Evolutionary conservation across 495 filamentous ascomycete genomes (phyloP).

Genomic region (Monascus purpureus): DNA sequence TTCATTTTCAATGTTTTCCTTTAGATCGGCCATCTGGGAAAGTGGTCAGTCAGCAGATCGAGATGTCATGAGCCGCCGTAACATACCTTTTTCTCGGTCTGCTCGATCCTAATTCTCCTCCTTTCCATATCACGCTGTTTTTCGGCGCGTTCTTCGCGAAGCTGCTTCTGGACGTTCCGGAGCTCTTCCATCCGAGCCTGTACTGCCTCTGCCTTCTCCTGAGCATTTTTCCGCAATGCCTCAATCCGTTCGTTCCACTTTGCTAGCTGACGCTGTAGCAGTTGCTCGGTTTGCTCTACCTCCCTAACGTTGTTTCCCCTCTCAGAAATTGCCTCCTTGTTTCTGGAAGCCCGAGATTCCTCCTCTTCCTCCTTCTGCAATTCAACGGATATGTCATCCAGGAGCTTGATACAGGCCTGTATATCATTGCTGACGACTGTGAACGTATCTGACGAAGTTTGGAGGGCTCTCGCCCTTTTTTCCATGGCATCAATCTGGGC

Average conservation of each 20-base stretch:
- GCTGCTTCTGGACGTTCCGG: constrained; percentile 58
- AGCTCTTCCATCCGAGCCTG: constrained; percentile 85
- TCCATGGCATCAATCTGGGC: constrained; percentile 76
- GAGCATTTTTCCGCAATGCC: constrained; percentile 58
- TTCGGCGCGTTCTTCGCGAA: constrained; percentile 72
- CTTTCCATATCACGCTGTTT: constrained; percentile 85
- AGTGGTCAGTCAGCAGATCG: constrained; percentile 3
- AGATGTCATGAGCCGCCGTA: not conserved
- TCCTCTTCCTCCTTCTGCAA: constrained; percentile 85
- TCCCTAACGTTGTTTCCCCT: constrained; percentile 79
- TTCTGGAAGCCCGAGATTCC: constrained; percentile 56
- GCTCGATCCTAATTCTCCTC: constrained; percentile 81
- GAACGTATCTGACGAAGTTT: constrained; percentile 84
- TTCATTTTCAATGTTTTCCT: constrained; percentile 92
- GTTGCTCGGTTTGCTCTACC: constrained; percentile 71
- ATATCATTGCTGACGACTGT: constrained; percentile 71
- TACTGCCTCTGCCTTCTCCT: constrained; percentile 65
- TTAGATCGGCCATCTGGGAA: constrained; percentile 82
- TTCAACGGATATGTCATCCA: constrained; percentile 75
- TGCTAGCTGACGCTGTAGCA: constrained; percentile 69
- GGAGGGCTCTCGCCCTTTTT: constrained; percentile 70
- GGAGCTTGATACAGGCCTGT: constrained; percentile 66
- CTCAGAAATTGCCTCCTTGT: constrained; percentile 76
- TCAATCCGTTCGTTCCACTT: constrained; percentile 79
- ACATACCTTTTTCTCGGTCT: constrained; percentile 94